Base-by-base conservation (phyloP, 2,329 filamentous ascomycete species). In the Fusarium incarnatum region DNA sequence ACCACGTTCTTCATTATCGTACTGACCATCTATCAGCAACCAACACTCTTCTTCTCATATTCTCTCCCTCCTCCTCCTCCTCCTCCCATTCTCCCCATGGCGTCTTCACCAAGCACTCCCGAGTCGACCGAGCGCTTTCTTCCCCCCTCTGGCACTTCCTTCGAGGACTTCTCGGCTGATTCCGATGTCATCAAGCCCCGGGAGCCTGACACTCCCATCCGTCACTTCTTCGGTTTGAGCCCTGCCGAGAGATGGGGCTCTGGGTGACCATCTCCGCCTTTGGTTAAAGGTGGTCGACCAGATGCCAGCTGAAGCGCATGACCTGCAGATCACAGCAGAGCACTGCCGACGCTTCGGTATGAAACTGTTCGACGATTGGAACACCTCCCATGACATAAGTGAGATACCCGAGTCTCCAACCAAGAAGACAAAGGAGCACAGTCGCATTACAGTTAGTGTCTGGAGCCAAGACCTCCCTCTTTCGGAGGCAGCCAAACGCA, bases 101-200 rank as follows among this genome's bases (percentile, higher is more conserved):
- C 34, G 1, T n/a, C 34, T 4, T 0, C 2, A 2, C 34, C 34
- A 3, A 37, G 32, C 32, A 10, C 32, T 37, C 3, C 16, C 1
- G 32, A 11, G 16, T 3, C 9, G 32, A 18, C 32, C 16, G 32
- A 34, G 8, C 32, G 32, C 32, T 18, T 32, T 32, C 2, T 13
- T 8, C 15, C 30, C 13, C 7, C 15, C 8, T 34, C 8, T 9
- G 32, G 32, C 32, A 34, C 32, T 18, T 34, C 9, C 0, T 1
- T 15, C 1, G 5, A 18, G 0, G 32, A 34, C 9, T 34, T 34
- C 8, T 3, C 2, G 5, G 5, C 8, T 2, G 16, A 18, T 11
- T 37, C 32, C 5, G 2, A 37, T 4, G 16, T 37, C 16, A 4
- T 37, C 1, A 37, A 18, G 10, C 18, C 32, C 16, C 32, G 32